Conservation (phyloP, 108 stramenopile species). For the Ochromonas danica region DNA sequence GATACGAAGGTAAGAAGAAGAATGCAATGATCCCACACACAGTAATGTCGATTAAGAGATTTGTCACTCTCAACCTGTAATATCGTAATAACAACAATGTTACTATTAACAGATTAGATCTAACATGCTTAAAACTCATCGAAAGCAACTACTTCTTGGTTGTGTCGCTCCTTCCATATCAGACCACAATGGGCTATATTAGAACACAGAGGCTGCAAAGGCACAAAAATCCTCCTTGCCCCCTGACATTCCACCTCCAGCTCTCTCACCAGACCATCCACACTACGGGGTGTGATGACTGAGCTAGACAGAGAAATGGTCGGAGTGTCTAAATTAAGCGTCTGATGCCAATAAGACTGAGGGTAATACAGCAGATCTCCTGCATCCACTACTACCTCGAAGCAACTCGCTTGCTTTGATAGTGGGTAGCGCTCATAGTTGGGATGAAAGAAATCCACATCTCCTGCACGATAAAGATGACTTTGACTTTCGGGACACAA, state of each 20-base stretch:
- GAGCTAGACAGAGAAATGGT: not conserved
- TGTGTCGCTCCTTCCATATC: too few relatives aligned
- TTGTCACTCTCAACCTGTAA: too few relatives aligned
- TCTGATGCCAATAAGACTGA: conserved; percentile 22
- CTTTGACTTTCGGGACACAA: conserved; percentile 10
- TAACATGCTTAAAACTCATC: too few relatives aligned
- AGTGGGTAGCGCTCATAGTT: not conserved
- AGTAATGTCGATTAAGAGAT: too few relatives aligned
- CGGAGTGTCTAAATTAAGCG: conserved; percentile 1
- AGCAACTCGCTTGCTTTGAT: conserved; percentile 16
- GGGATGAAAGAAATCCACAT: conserved; percentile 27
- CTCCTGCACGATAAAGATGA: conserved; percentile 18
- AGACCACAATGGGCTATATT: too few relatives aligned
- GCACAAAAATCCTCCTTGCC: too few relatives aligned
- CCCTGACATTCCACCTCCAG: not conserved
- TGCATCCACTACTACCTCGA: not conserved
- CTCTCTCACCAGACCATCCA: not conserved
- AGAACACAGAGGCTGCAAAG: too few relatives aligned
- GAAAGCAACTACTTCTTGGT: too few relatives aligned
- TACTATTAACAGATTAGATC: too few relatives aligned
- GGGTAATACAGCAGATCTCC: conserved; percentile 27
- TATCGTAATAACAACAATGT: too few relatives aligned
- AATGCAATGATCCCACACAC: too few relatives aligned
- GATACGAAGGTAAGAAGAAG: too few relatives aligned
- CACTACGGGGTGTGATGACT: not conserved